Conservation (phyloP, 345 rosid species). For the Eucalyptus marginata region DNA sequence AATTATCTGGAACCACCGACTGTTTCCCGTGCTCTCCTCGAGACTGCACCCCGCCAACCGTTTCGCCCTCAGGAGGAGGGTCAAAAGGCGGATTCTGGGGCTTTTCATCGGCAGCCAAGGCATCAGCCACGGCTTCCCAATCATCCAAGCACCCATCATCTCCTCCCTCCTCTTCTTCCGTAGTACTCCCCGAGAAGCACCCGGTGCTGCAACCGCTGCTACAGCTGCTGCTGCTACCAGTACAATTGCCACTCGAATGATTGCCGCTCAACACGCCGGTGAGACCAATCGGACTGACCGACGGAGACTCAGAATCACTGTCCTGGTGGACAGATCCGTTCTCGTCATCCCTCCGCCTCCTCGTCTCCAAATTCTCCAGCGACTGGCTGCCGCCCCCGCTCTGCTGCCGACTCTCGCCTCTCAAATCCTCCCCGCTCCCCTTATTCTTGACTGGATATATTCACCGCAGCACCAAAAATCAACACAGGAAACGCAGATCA, state of each 20-base stretch:
- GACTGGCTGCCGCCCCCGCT: constrained; percentile 16
- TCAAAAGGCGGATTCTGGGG: constrained; percentile 4
- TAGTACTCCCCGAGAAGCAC: constrained; percentile 71
- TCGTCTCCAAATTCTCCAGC: constrained; percentile 27
- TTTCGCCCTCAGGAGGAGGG: not conserved
- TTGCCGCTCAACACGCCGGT: constrained; percentile 13
- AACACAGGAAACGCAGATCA: not conserved
- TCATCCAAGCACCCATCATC: constrained; percentile 82
- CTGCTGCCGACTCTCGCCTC: not conserved
- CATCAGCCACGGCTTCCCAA: constrained; percentile 97
- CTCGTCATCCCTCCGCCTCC: not conserved
- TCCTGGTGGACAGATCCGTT: constrained; percentile 34
- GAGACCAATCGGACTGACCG: constrained; percentile 42
- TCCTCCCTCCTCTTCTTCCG: constrained; percentile 68
- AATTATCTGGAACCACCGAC: not conserved
- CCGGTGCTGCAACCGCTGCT: constrained; percentile 63
- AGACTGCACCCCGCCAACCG: not conserved
- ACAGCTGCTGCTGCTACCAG: constrained; percentile 9
- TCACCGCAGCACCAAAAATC: not conserved
- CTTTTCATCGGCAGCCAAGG: constrained; percentile 60
- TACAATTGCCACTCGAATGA: constrained; percentile 36
- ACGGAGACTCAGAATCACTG: constrained; percentile 50
- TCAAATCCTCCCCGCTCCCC: constrained; percentile 30
- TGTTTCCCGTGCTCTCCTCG: not conserved
- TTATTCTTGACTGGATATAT: constrained; percentile 30